phyloP scores from a whole-genome alignment of 495 filamentous ascomycete genomes.

The Penicillium egyptiacum region DNA sequence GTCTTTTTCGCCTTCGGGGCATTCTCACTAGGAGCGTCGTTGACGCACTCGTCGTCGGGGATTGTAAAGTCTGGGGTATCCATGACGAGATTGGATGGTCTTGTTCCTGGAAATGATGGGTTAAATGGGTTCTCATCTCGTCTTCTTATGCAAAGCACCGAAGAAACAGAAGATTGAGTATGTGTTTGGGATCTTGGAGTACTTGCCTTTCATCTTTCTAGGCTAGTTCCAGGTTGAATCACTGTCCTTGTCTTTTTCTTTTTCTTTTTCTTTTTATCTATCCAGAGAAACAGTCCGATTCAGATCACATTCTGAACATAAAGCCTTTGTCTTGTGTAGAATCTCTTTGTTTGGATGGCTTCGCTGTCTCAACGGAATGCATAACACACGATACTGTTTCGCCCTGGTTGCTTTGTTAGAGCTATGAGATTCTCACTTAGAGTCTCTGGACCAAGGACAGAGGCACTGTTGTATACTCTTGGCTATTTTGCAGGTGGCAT shows the following conservation, averaged over 20 bases:
- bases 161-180: background rate
- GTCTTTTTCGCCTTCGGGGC: slow-evolving; percentile 3
- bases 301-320: background rate
- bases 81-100: background rate
- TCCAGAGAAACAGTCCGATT: background rate
- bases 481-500: background rate
- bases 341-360: slow-evolving; percentile 2
- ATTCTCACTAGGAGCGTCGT: background rate
- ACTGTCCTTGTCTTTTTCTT: background rate
- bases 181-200: background rate
- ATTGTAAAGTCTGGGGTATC: background rate
- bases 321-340: background rate
- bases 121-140: slow-evolving; percentile 1
- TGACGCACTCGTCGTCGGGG: background rate
- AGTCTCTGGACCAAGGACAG: background rate
- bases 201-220: background rate
- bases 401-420: background rate
- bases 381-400: background rate
- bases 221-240: slow-evolving; percentile 1
- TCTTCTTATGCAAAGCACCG: slow-evolving; percentile 8
- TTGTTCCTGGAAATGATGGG: background rate
- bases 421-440: background rate
- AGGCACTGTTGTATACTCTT: slow-evolving; percentile 1
- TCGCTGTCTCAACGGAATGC: background rate
- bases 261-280: background rate